phyloP scores from a whole-genome alignment of 148 eudicot species.

The Rhododendron ferrugineum region DNA sequence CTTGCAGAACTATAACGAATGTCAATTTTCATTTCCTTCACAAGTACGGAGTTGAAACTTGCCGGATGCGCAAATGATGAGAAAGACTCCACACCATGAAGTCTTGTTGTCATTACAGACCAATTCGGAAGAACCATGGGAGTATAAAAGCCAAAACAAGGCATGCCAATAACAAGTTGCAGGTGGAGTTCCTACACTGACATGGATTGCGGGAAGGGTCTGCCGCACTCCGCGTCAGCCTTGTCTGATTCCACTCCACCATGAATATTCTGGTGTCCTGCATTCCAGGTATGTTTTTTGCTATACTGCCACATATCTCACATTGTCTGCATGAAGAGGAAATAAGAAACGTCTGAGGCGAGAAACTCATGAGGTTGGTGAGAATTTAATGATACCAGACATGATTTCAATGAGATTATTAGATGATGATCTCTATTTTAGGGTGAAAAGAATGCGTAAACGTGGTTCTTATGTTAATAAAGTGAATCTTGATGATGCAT shows the following conservation, averaged over 20 bases:
- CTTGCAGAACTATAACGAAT: neutral
- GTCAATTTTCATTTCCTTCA: neutral
- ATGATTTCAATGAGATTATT: neutral
- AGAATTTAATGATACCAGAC: neutral
- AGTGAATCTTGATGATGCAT: neutral
- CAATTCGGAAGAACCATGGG: slow-evolving; percentile 32
- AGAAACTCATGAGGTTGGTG: neutral
- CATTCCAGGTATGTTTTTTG: slow-evolving; percentile 32
- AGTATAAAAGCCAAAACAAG: slow-evolving; percentile 28
- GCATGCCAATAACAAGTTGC: slow-evolving; percentile 30
- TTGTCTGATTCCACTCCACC: slow-evolving; percentile 17
- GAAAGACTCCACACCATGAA: neutral
- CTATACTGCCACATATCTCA: slow-evolving; percentile 49
- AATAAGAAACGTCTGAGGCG: neutral
- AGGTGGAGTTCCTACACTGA: slow-evolving; percentile 14
- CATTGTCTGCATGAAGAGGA: slow-evolving; percentile 30
- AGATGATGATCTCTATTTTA: neutral
- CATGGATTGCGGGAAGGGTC: neutral
- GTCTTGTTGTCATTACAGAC: neutral
- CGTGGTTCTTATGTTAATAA: neutral
- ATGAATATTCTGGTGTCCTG: slow-evolving; percentile 17
- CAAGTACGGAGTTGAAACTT: neutral
- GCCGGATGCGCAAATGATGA: neutral
- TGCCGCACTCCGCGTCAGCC: slow-evolving; percentile 1
- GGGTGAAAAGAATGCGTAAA: neutral